phyloP scores from a whole-genome alignment of 2,329 filamentous ascomycete species.

The Colletotrichum liaoningense region DNA sequence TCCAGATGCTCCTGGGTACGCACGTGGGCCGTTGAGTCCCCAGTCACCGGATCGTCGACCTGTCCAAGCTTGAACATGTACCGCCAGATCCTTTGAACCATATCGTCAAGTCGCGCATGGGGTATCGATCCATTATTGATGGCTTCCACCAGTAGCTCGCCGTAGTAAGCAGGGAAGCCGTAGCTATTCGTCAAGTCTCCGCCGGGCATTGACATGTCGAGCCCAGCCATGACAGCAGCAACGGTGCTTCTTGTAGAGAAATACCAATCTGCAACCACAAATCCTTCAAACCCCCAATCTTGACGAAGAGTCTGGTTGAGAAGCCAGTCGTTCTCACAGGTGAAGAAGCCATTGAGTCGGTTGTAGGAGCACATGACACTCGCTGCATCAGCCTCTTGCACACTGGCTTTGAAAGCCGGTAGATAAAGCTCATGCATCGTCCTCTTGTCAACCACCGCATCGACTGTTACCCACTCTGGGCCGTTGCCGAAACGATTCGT shows the following conservation, averaged over 20 bases:
- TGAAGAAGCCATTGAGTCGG: slow-evolving; percentile 54
- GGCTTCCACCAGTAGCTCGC: slow-evolving; percentile 75
- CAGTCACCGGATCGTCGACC: slow-evolving; percentile 32
- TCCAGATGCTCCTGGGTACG: background rate
- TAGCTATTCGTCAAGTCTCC: slow-evolving; percentile 42
- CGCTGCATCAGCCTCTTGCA: slow-evolving; percentile 65
- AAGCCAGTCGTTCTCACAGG: slow-evolving; percentile 37
- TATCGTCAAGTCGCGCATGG: background rate
- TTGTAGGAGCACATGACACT: slow-evolving; percentile 72
- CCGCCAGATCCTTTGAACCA: slow-evolving; percentile 2
- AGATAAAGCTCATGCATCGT: slow-evolving; percentile 73
- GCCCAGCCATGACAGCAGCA: slow-evolving; percentile 29
- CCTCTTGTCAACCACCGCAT: slow-evolving; percentile 61
- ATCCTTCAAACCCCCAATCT: slow-evolving; percentile 32
- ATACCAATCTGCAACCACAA: slow-evolving; percentile 36
- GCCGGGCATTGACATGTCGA: slow-evolving; percentile 53
- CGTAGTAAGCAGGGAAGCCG: slow-evolving; percentile 61
- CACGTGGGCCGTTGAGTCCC: slow-evolving; percentile 1
- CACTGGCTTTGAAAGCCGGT: slow-evolving; percentile 71
- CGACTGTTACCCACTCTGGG: slow-evolving; percentile 56
- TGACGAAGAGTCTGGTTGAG: slow-evolving; percentile 15
- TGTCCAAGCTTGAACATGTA: slow-evolving; percentile 12
- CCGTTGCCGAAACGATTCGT: slow-evolving; percentile 33
- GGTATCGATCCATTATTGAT: slow-evolving; percentile 78
- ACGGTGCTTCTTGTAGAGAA: slow-evolving; percentile 41